A percentile compares a stretch with the other conserved stretches of the same genome.
Conservation (phyloP, 2,329 filamentous ascomycete genomes). For the Trichophyton mentagrophytes region DNA sequence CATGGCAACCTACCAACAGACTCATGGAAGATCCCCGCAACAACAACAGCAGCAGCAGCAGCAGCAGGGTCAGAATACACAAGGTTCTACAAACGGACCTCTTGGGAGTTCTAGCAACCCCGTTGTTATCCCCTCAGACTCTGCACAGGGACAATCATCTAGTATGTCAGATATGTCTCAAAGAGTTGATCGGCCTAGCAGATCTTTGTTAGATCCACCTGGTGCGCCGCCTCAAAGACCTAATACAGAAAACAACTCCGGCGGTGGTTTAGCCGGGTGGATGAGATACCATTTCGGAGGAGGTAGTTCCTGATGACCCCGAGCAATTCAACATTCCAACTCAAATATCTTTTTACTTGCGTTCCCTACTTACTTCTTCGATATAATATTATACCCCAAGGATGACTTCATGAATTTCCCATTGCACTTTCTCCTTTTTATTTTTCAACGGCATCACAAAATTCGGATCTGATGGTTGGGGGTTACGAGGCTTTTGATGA, state of each 20-base stretch:
- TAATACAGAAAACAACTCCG: neutral
- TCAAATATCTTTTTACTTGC: neutral
- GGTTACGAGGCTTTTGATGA: neutral
- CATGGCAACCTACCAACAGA: slow-evolving; percentile 6
- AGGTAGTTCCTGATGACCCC: neutral
- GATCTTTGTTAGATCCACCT: neutral
- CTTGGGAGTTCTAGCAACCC: neutral
- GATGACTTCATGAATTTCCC: neutral
- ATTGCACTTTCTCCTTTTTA: neutral
- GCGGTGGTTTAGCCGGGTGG: slow-evolving; percentile 9
- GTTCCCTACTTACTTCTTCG: neutral
- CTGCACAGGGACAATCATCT: neutral
- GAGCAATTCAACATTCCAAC: neutral
- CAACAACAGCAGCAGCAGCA: neutral
- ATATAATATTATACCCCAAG: neutral
- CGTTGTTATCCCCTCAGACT: neutral
- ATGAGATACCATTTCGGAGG: slow-evolving; percentile 14
- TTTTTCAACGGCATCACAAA: neutral
- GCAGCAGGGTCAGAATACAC: neutral
- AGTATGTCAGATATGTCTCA: neutral
- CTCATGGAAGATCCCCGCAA: neutral
- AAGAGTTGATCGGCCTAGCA: too few relatives aligned
- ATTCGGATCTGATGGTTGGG: neutral
- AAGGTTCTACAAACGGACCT: neutral
- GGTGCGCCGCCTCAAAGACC: neutral